These are phyloP conservation scores for Roridomyces roridus DNA, from an alignment of 768 basidiomycete species.

Conservation along the genomic window DNA sequence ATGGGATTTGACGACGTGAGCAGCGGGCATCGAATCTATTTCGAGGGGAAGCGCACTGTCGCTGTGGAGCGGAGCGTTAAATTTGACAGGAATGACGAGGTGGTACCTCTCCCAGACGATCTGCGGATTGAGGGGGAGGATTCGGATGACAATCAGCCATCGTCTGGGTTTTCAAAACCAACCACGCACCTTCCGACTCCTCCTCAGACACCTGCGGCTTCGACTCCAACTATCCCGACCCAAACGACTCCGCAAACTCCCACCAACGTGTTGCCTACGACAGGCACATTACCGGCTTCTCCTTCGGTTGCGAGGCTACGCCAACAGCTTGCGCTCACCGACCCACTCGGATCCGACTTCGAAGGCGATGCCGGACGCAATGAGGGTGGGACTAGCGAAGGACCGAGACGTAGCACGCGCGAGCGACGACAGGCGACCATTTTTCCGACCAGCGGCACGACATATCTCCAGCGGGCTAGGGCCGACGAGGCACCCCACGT, in stretches of 20 bases:
- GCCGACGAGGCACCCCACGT: background rate
- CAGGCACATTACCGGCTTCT: background rate
- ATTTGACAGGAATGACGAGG: slow-evolving; percentile 21
- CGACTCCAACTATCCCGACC: background rate
- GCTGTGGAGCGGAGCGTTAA: slow-evolving; percentile 37
- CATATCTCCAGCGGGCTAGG: too few relatives aligned
- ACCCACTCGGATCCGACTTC: background rate
- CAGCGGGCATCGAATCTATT: slow-evolving; percentile 39
- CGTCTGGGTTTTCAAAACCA: slow-evolving; percentile 5
- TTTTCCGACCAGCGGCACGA: too few relatives aligned
- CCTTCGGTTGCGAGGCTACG: background rate
- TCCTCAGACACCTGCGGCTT: too few relatives aligned
- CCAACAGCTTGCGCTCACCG: background rate
- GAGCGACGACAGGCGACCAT: too few relatives aligned
- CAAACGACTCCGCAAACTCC: background rate
- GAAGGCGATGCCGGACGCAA: too few relatives aligned
- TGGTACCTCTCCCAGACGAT: slow-evolving; percentile 4
- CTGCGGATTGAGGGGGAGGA: slow-evolving; percentile 27
- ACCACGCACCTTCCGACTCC: background rate
- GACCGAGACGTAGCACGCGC: too few relatives aligned
- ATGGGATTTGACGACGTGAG: slow-evolving; percentile 41
- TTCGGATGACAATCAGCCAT: background rate
- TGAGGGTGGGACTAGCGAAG: too few relatives aligned
- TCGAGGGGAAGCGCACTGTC: slow-evolving; percentile 28
- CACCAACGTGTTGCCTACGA: background rate